Percentiles rank a stretch among this genome's conserved stretches.
These are phyloP conservation scores for Petrea volubilis DNA, from an alignment of 257 asterid genomes.

Conservation along the genomic window DNA sequence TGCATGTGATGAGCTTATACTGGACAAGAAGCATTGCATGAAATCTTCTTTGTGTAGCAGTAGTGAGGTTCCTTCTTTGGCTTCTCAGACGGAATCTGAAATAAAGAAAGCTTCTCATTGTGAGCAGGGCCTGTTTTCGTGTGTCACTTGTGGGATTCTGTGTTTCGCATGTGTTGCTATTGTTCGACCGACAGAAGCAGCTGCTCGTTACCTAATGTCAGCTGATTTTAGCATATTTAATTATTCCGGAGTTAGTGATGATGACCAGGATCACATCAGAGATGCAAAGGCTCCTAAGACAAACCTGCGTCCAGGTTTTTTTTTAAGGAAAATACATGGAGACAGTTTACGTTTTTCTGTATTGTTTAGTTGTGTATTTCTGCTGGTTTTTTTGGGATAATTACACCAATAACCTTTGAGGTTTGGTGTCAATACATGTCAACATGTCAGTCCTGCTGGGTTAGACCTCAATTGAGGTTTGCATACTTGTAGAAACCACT, in stretches of 20 bases:
- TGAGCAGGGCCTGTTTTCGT: conserved; percentile 87
- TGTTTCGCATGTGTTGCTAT: conserved; percentile 92
- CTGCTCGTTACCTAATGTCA: conserved; percentile 65
- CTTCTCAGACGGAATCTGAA: conserved; percentile 34
- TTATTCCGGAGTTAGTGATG: conserved; percentile 47
- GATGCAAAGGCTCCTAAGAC: conserved; percentile 37
- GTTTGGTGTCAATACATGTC: no score
- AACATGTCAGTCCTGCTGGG: no score
- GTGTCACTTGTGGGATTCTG: conserved; percentile 96
- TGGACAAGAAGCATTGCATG: conserved; percentile 38
- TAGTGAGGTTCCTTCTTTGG: conserved; percentile 32
- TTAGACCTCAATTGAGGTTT: no score
- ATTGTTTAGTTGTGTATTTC: not conserved
- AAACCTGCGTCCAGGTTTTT: conserved; percentile 51
- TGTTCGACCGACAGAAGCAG: conserved; percentile 75
- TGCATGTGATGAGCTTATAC: conserved; percentile 31
- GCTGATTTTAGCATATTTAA: conserved; percentile 64
- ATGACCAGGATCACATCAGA: conserved; percentile 26
- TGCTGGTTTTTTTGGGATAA: conserved; percentile 23
- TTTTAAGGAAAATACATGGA: not conserved
- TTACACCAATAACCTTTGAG: no score
- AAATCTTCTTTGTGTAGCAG: conserved; percentile 43
- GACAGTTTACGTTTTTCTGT: not conserved
- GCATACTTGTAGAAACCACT: no score
- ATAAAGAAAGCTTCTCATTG: conserved; percentile 46